Conservation (phyloP, 805 yeast species). For the Sugiyamaella smithiae region DNA sequence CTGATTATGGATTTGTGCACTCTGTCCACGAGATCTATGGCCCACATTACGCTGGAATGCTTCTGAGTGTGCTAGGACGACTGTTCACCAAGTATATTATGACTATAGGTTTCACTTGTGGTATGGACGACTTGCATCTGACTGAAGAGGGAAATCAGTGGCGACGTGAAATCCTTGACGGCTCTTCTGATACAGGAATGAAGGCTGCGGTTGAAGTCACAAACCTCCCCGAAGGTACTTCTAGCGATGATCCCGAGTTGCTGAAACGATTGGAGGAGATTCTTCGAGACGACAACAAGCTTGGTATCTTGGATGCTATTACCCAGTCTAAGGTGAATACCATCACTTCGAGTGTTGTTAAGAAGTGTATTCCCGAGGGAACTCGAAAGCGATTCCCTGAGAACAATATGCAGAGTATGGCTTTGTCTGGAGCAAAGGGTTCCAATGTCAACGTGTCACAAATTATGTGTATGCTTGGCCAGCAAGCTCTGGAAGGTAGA, state of each 20-base stretch:
- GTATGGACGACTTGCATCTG: conserved; percentile 97
- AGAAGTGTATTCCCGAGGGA: conserved; percentile 93
- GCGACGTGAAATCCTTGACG: conserved; percentile 79
- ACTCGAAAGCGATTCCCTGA: conserved; percentile 93
- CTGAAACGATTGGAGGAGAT: conserved; percentile 89
- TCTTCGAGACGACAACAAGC: conserved; percentile 85
- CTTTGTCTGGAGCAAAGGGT: conserved; percentile 98
- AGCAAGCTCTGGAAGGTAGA: conserved; percentile 98
- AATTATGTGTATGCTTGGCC: conserved; percentile 98
- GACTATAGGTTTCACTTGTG: conserved; percentile 95
- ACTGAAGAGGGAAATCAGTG: conserved; percentile 87
- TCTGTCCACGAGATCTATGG: conserved; percentile 96
- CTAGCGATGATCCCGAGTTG: conserved; percentile 68
- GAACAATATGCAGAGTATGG: conserved; percentile 99
- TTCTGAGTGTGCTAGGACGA: conserved; percentile 89
- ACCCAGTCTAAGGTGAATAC: conserved; percentile 89
- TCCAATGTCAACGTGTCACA: conserved; percentile 98
- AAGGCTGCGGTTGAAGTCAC: conserved; percentile 94
- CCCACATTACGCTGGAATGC: conserved; percentile 81
- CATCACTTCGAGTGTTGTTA: conserved; percentile 91
- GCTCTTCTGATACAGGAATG: conserved; percentile 79
- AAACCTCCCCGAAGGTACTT: conserved; percentile 55
- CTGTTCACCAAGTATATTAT: conserved; percentile 91
- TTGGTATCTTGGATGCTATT: conserved; percentile 92
- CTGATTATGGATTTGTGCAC: conserved; percentile 94